phyloP scores from a whole-genome alignment of 805 yeast species.

The Saccharomycopsis babjevae region DNA sequence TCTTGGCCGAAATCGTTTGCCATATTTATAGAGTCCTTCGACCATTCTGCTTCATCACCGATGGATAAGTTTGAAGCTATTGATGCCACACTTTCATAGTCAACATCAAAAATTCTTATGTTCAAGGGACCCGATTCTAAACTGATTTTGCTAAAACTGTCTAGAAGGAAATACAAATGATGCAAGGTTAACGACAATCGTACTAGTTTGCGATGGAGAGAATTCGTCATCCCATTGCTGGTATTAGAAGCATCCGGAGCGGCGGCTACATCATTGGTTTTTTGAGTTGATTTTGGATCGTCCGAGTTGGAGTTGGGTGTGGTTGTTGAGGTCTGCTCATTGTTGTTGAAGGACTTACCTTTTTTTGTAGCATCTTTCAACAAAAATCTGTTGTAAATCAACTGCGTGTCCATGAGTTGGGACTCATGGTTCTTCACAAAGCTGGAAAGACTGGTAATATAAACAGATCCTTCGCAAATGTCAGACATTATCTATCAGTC shows the following conservation, averaged over 20 bases:
- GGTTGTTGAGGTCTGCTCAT: not conserved
- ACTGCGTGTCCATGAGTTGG: slow-evolving; percentile 47
- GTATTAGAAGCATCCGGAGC: not conserved
- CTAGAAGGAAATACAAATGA: slow-evolving; percentile 52
- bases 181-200: slow-evolving; percentile 51
- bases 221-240: not conserved
- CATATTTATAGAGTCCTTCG: not conserved
- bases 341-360: slow-evolving; percentile 7
- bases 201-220: slow-evolving; percentile 33
- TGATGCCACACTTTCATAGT: slow-evolving; percentile 17
- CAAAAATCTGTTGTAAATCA: slow-evolving; percentile 37
- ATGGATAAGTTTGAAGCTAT: not conserved
- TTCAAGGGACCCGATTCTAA: slow-evolving; percentile 51
- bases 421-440: slow-evolving; percentile 48
- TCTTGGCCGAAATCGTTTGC: slow-evolving; percentile 6
- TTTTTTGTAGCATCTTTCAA: slow-evolving; percentile 14
- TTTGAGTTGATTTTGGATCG: not conserved
- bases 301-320: not conserved
- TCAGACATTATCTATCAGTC: slow-evolving; percentile 7
- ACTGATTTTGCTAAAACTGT: slow-evolving; percentile 40
- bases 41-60: not conserved
- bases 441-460: slow-evolving; percentile 42
- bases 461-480: slow-evolving; percentile 45
- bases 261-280: not conserved
- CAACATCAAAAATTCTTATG: slow-evolving; percentile 47